phyloP scores from a whole-genome alignment of 78 protist genomes.

The Capsaspora owczarzaki region DNA sequence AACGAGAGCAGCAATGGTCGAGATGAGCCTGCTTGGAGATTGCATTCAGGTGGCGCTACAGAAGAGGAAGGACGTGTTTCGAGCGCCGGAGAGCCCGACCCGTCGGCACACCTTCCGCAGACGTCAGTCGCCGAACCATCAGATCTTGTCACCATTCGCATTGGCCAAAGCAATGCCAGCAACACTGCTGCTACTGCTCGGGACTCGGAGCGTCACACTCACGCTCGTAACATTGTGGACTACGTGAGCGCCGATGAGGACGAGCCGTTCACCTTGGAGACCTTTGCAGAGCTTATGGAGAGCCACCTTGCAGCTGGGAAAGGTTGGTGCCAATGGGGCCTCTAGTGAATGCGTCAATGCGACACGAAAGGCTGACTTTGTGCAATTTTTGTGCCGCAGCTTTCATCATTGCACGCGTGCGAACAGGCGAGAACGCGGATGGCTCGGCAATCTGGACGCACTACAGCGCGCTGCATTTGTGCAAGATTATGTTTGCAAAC shows the following conservation, averaged over 20 bases:
- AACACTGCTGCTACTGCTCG: no score
- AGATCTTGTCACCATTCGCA: no score
- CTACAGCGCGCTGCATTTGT: background rate
- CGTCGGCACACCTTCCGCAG: no score
- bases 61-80: no score
- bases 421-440: background rate
- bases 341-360: background rate
- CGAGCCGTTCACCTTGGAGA: conserved; percentile 1
- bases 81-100: no score
- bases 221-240: background rate
- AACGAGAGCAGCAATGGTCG: no score
- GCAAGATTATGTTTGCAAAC: background rate
- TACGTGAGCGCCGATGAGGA: background rate
- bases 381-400: background rate
- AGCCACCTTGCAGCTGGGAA: background rate
- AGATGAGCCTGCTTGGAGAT: no score
- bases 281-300: background rate
- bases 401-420: background rate
- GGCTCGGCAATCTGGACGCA: background rate
- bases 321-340: background rate
- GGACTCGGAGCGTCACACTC: no score
- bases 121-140: no score
- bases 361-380: background rate
- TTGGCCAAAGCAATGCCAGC: no score
- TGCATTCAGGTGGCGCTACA: no score